Percentiles rank a stretch among this genome's conserved stretches.
Conservation (phyloP, 2,329 filamentous ascomycete genomes). For the Pseudocercospora crystallina region DNA sequence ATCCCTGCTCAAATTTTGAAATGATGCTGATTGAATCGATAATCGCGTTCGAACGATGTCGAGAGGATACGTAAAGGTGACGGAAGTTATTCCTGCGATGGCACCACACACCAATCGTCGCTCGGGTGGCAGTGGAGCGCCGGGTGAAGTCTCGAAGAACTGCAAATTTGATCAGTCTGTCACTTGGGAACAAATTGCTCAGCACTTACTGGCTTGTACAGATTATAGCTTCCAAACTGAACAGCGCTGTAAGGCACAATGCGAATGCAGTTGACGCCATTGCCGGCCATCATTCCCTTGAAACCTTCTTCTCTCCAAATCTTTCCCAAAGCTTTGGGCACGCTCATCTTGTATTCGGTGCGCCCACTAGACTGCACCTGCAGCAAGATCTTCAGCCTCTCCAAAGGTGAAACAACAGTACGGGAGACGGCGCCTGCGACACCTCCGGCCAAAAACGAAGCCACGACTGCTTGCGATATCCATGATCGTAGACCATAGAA, state of each 20-base stretch:
- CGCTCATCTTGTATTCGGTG: slow-evolving; percentile 90
- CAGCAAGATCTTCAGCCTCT: slow-evolving; percentile 96
- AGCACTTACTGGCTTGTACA: slow-evolving; percentile 81
- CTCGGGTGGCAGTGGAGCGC: slow-evolving; percentile 69
- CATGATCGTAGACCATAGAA: slow-evolving; percentile 20
- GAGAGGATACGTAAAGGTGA: slow-evolving; percentile 90
- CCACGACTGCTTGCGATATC: slow-evolving; percentile 79
- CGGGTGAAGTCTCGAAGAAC: slow-evolving; percentile 75
- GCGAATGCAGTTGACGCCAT: slow-evolving; percentile 96
- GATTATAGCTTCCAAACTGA: slow-evolving; percentile 96
- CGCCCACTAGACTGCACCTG: slow-evolving; percentile 89
- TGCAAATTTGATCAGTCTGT: slow-evolving; percentile 31
- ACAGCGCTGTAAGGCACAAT: slow-evolving; percentile 98
- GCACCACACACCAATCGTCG: slow-evolving; percentile 86
- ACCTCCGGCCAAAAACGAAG: slow-evolving; percentile 91
- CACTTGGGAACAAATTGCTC: background rate
- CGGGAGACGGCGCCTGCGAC: slow-evolving; percentile 95
- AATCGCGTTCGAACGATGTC: slow-evolving; percentile 95
- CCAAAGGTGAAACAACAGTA: slow-evolving; percentile 93
- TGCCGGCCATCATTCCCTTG: slow-evolving; percentile 95
- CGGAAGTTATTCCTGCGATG: slow-evolving; percentile 89
- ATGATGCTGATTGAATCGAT: slow-evolving; percentile 96
- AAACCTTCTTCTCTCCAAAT: slow-evolving; percentile 98
- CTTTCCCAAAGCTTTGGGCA: slow-evolving; percentile 82
- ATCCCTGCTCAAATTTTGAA: slow-evolving; percentile 67